Base-by-base conservation (phyloP, 164 flowering plant species). In the Chimonanthus praecox region DNA sequence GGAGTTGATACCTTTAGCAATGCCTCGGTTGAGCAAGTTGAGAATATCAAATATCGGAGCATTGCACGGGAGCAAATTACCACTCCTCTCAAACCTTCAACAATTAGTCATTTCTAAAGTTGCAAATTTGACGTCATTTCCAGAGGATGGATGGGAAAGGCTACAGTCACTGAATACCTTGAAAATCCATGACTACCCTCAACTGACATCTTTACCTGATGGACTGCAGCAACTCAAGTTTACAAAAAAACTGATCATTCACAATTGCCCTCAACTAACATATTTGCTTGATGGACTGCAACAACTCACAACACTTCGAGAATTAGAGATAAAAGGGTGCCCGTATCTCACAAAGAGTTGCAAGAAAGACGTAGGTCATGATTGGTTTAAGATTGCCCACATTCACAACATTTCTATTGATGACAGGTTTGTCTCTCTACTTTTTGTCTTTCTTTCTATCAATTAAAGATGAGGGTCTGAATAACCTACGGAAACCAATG, bases 1-100 rank as follows among this genome's bases (percentile, higher is more conserved):
- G 7, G 76, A 72, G 0, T 85, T 63, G 66, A 9, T 44, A 33
- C 5, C 5, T 10, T 54, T 54, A n/a, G 60, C 60, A 54, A 54
- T n/a, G 4, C 60, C 60, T 11, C n/a, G 1, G 11, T 4, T 54
- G 60, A n/a, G 8, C 18, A 20, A 15, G 45, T 69, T 63, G 33
- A 0, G 4, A 20, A 18, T 33, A 13, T 63, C 44, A 63, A 21
- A 44, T 11, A 20, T 44, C 45, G 18, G 44, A 33, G 33, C 33
- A 33, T 33, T 0, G 33, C 21, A 63, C 0, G 90, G 85, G 6
- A 85, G 83, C 43, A 67, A 71, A 61, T 85, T 63, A 33, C 46
- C 33, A 8, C 44, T 20, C 66, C 66, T 63, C 21, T 44, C 33
- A 20, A 63, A 63, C 66, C 66, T 63, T 2, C 7, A 63, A 33